Evolutionary conservation across 1,284 basidiomycete species (phyloP).

Genomic region (Cryptococcus sp.): DNA sequence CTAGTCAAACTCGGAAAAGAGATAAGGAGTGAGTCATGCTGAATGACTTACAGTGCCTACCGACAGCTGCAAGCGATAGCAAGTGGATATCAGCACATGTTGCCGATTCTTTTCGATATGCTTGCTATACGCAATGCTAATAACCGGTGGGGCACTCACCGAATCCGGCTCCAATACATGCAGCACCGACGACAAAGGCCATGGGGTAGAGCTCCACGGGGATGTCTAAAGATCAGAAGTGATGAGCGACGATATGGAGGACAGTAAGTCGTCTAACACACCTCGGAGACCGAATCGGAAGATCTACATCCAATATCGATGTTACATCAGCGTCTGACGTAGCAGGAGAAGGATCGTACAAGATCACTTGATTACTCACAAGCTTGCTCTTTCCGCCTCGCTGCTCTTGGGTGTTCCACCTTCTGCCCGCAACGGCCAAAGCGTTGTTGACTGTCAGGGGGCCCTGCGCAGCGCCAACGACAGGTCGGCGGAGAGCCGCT

Average conservation of each 20-base stretch:
- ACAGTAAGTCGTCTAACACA: slow-evolving; percentile 10
- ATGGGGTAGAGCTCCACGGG: slow-evolving; percentile 54
- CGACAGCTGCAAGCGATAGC: slow-evolving; percentile 17
- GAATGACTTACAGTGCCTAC: slow-evolving; percentile 26
- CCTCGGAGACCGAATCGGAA: slow-evolving; percentile 49
- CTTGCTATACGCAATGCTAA: too few relatives aligned
- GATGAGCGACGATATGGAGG: background rate
- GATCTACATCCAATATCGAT: slow-evolving; percentile 31
- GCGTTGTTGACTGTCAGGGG: slow-evolving; percentile 14
- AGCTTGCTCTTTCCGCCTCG: slow-evolving; percentile 47
- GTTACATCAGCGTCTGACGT: background rate
- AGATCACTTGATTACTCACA: slow-evolving; percentile 27
- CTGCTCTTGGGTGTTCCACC: slow-evolving; percentile 34
- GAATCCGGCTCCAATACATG: slow-evolving; percentile 43
- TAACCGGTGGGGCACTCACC: slow-evolving; percentile 25
- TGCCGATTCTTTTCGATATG: too few relatives aligned
- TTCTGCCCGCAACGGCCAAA: slow-evolving; percentile 28
- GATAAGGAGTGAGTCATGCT: background rate
- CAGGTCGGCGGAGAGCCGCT: slow-evolving; percentile 12
- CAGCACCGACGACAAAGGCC: slow-evolving; percentile 47
- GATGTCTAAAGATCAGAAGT: slow-evolving; percentile 35
- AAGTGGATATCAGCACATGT: background rate
- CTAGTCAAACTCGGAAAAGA: background rate
- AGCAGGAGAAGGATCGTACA: background rate
- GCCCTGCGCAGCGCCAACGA: slow-evolving; percentile 5